These are phyloP conservation scores for Penicillium verrucosum DNA, from an alignment of 2,329 filamentous ascomycete genomes.

Conservation along the genomic window DNA sequence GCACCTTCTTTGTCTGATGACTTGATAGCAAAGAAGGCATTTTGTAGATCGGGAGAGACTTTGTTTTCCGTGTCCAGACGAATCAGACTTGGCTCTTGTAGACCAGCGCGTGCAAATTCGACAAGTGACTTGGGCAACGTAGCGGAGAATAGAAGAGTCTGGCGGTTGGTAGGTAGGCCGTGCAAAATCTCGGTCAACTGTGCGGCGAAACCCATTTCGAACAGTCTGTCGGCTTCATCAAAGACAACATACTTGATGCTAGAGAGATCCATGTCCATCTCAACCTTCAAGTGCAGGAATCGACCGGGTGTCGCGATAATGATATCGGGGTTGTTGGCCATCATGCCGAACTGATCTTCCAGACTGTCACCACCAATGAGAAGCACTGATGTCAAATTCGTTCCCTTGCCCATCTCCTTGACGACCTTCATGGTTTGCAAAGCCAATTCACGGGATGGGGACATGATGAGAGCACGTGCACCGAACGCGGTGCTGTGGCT, in stretches of 20 bases:
- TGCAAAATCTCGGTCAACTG: constrained; percentile 92
- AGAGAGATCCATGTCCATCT: constrained; percentile 89
- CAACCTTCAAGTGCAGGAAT: constrained; percentile 93
- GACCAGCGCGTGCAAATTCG: constrained; percentile 88
- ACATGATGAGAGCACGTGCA: constrained; percentile 80
- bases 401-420: constrained; percentile 86
- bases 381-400: constrained; percentile 84
- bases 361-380: constrained; percentile 93
- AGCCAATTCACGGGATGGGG: constrained; percentile 88
- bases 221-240: constrained; percentile 92
- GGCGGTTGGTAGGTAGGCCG: constrained; percentile 75
- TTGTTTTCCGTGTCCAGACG: constrained; percentile 93
- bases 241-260: constrained; percentile 94
- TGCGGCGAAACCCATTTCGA: constrained; percentile 97
- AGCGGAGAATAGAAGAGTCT: constrained; percentile 92
- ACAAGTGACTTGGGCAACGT: constrained; percentile 91
- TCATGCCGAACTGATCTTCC: constrained; percentile 89
- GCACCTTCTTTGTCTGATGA: constrained; percentile 91
- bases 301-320: constrained; percentile 95
- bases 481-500: constrained; percentile 84
- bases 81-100: constrained; percentile 88
- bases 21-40: constrained; percentile 91
- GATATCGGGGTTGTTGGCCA: constrained; percentile 94
- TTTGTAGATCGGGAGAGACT: constrained; percentile 92
- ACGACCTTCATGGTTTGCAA: constrained; percentile 95